Evolutionary conservation across 768 basidiomycete species (phyloP), one percentile per base, ranked within the genome.

Genomic region (Multifurca ochricompacta): DNA sequence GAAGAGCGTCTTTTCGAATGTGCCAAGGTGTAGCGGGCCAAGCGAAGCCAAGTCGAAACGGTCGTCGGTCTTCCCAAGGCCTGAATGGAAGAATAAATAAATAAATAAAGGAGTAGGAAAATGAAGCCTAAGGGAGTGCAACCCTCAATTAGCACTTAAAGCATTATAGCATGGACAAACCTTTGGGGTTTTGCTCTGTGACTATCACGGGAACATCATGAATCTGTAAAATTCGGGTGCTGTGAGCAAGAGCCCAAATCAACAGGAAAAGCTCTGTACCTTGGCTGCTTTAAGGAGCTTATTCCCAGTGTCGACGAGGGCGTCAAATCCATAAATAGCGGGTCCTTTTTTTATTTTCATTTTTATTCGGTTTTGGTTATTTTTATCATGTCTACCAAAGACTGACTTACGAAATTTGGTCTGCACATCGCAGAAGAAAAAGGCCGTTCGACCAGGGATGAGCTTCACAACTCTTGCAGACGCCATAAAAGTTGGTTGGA

Each of bases 361-460:
- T n/a, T n/a, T n/a, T n/a, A n/a, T n/a, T n/a, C n/a, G n/a, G n/a
- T n/a, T n/a, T n/a, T n/a, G n/a, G n/a, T n/a, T n/a, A n/a, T n/a
- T n/a, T n/a, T n/a, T n/a, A n/a, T n/a, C n/a, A n/a, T n/a, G n/a
- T n/a, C n/a, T n/a, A n/a, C n/a, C n/a, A n/a, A n/a, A n/a, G n/a
- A n/a, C n/a, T n/a, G n/a, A 54, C 81, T 59, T 61, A 90, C 89
- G 71, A 70, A 91, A 86, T 59, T 79, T 77, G 7, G 77, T 73
- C 69, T 94, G 92, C 2, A 94, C 69, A 67, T 95, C 93, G 66
- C 92, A 96, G 25, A 91, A 71, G 54, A 94, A 11, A 73, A 95
- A 80, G 44, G 86, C 64, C 14, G 79, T 70, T 18, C 62, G 61
- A 3, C 59, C 61, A 36, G 66, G 83, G 69, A 60, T 69, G 62